phyloP scores from a whole-genome alignment of 306 rosid genomes.

The Malus sylvestris region DNA sequence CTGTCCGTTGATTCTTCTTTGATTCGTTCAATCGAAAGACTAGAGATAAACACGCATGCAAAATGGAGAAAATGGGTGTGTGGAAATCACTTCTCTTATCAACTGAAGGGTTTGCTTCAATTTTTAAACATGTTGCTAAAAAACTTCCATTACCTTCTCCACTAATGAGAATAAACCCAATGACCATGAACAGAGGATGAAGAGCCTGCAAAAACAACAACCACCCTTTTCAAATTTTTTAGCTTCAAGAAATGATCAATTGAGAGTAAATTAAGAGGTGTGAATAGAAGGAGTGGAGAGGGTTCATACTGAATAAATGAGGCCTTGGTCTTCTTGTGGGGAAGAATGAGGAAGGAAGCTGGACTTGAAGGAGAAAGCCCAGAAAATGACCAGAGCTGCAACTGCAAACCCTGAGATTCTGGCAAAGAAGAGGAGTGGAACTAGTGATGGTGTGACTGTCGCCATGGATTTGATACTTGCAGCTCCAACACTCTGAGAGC shows the following conservation, averaged over 20 bases:
- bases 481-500: not conserved
- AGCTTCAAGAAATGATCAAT: not conserved
- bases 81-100: not conserved
- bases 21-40: too few relatives aligned
- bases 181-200: constrained; percentile 86
- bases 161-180: constrained; percentile 74
- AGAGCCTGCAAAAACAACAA: constrained; percentile 46
- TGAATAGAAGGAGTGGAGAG: not conserved
- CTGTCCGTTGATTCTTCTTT: too few relatives aligned
- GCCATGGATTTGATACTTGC: constrained; percentile 38
- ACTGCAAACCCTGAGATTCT: constrained; percentile 54
- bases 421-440: constrained; percentile 46
- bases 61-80: too few relatives aligned
- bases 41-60: too few relatives aligned
- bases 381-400: constrained; percentile 48
- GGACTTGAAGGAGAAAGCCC: constrained; percentile 63
- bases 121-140: not conserved
- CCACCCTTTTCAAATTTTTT: not conserved
- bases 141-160: constrained; percentile 65
- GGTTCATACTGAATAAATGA: constrained; percentile 43
- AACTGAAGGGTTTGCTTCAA: not conserved
- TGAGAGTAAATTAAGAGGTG: not conserved
- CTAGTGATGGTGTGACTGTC: constrained; percentile 11
- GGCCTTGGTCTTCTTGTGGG: constrained; percentile 28
- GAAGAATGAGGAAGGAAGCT: constrained; percentile 56